Conservation (phyloP, 1,284 basidiomycete genomes). For the Sanghuangporus weigelae region DNA sequence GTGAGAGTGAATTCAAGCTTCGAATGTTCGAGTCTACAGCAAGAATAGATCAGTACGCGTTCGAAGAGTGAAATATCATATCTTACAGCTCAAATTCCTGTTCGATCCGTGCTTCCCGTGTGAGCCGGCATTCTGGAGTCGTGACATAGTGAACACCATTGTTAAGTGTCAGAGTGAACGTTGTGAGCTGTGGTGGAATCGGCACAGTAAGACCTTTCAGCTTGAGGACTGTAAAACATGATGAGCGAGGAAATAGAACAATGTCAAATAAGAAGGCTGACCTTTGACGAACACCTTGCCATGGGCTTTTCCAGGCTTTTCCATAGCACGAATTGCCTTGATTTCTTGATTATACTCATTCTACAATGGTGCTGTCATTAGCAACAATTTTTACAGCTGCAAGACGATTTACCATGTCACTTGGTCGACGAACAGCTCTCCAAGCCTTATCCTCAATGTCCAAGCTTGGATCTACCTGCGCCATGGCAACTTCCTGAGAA, state of each 20-base stretch:
- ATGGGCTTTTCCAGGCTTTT: constrained; percentile 72
- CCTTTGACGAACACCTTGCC: constrained; percentile 95
- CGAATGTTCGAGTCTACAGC: constrained; percentile 70
- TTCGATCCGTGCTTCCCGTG: constrained; percentile 65
- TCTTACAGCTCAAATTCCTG: constrained; percentile 92
- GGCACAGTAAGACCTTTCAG: constrained; percentile 70
- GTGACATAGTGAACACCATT: constrained; percentile 97
- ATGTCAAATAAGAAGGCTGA: constrained; percentile 25
- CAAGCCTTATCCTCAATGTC: constrained; percentile 86
- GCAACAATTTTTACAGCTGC: background rate
- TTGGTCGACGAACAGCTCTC: constrained; percentile 82
- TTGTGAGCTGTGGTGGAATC: constrained; percentile 67
- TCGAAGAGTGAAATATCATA: background rate
- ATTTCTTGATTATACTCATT: constrained; percentile 92
- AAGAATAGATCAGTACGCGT: constrained; percentile 1
- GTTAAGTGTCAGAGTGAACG: constrained; percentile 86
- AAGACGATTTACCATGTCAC: constrained; percentile 73
- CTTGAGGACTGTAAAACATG: constrained; percentile 57
- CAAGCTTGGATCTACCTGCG: constrained; percentile 65
- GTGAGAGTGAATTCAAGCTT: constrained; percentile 89
- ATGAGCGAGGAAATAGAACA: background rate
- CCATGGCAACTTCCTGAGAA: constrained; percentile 54
- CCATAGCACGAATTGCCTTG: constrained; percentile 70
- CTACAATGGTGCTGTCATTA: constrained; percentile 33
- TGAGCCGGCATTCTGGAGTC: constrained; percentile 74